Conservation (phyloP, 108 stramenopile genomes). For the Nitzschia sp. region DNA sequence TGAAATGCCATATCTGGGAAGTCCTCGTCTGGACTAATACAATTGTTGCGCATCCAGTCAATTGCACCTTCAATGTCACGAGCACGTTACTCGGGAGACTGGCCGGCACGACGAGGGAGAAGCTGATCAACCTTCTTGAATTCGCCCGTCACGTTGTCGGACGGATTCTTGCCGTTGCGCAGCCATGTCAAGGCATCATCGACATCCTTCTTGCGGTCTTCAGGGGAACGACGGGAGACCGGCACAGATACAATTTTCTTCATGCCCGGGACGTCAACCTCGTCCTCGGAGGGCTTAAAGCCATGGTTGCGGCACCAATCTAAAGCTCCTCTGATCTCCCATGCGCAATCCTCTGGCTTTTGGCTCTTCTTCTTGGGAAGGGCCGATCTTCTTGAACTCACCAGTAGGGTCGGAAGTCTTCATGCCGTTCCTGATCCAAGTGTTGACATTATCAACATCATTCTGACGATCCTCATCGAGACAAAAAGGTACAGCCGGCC, state of each 20-base stretch:
- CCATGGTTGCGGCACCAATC: constrained; percentile 29
- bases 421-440: constrained; percentile 32
- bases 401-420: constrained; percentile 9
- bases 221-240: constrained; percentile 12
- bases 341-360: constrained; percentile 26
- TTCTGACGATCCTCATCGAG: constrained; percentile 20
- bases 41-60: constrained; percentile 42
- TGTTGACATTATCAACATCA: constrained; percentile 18
- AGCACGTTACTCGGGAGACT: constrained; percentile 12
- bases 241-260: constrained; percentile 24
- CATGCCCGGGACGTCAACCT: not conserved
- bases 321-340: constrained; percentile 41
- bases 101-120: constrained; percentile 6
- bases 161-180: constrained; percentile 18
- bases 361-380: constrained; percentile 24
- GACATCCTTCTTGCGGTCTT: constrained; percentile 27
- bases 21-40: constrained; percentile 7
- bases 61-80: constrained; percentile 35
- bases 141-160: constrained; percentile 6
- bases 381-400: constrained; percentile 25
- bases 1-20: constrained; percentile 14
- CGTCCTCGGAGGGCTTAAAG: constrained; percentile 13
- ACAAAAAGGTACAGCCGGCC: constrained; percentile 7
- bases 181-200: constrained; percentile 31
- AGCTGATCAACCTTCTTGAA: constrained; percentile 32